Evolutionary conservation across 1,284 basidiomycete genomes (phyloP), one percentile per base, ranked within the genome.

Genomic region (Sanghuangporus sanghuang): DNA sequence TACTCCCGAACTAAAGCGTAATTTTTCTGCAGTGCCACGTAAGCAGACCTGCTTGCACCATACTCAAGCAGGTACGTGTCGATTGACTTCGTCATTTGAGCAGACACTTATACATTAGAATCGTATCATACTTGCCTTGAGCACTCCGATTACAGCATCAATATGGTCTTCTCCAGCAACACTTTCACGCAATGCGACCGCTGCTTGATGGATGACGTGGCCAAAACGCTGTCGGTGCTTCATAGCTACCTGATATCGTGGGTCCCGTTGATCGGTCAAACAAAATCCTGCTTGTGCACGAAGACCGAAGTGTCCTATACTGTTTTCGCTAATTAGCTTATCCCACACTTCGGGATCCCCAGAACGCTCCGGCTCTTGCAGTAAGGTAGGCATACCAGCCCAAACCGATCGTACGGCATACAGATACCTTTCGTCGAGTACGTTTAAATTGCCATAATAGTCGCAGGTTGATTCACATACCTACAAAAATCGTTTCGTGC

Each of bases 401-500:
- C 92, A 91, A 3, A 87, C 78, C 16, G 88, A 83, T 65, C 87
- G 81, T 27, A 85, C 81, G 32, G 84, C 81, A 65, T 86, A 79
- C 18, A 92, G 74, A 69, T 84, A 86, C 55, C 90, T 91, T 69
- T 7, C 57, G 57, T 57, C 23, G 44, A 3, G 35, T 65, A 32
- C 48, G 32, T 59, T n/a, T 61, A 12, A 11, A 44, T 57, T 7
- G 18, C n/a, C n/a, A 23, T 38, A 8, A 44, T 14, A 54, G 6
- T 2, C 21, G 50, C 12, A 12, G 36, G 4, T 64, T 52, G 68
- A 18, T 54, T 68, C 23, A 79, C 80, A 65, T 78, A 89, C 82
- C 96, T 86, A 75, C 96, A 98, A 73, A 98, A 97, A 74, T 98
- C 95, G 73, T 97, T 98, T 38, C 91, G 86, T 77, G 89, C 87